Base-by-base conservation (phyloP, 1,284 basidiomycete genomes). In the Porodaedalea pini region DNA sequence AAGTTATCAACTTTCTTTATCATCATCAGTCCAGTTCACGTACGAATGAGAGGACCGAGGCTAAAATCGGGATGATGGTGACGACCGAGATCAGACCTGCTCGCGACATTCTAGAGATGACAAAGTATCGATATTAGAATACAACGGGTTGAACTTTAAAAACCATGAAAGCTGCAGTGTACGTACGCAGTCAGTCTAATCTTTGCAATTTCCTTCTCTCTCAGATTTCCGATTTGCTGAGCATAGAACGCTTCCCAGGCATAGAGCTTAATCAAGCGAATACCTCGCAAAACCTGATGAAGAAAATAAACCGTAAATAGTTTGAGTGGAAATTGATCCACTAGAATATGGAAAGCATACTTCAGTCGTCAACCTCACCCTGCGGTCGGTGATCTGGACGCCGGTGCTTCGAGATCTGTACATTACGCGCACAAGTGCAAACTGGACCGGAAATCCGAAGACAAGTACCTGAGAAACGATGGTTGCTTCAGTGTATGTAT, bases 21-120 rank as follows among this genome's bases (percentile, higher is more conserved):
- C n/a, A n/a, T n/a, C n/a, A n/a, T n/a, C n/a, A n/a, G n/a, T n/a
- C n/a, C n/a, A n/a, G n/a, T n/a, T n/a, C n/a, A 47, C 78, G 60
- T 61, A 84, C 82, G 68, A 93, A 91, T 2, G 88, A 85, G 55
- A 92, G 68, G 25, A 92, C 77, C 2, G 86, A 79, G 0, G 88
- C 88, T 15, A 89, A 66, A 10, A 86, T 75, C n/a, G 90, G 90
- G 4, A 87, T 70, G 53, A 86, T 77, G 1, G 78, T 79, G 32
- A 86, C 76, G 31, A 82, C 66, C 0, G 82, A 81, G 60, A 86
- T 78, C 39, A 85, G 70, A 4, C 69, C 67, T 0, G 86, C 78
- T n/a, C 79, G 77, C 1, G 79, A 78, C 50, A 80, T 63, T 6
- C 80, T 82, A 59, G 27, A n/a, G n/a, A n/a, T n/a, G 23, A 51